A percentile compares a stretch with the other conserved stretches of the same genome.
These are phyloP conservation scores for Pseudogymnoascus sp. DNA, from an alignment of 2,329 filamentous ascomycete genomes.

Conservation along the genomic window DNA sequence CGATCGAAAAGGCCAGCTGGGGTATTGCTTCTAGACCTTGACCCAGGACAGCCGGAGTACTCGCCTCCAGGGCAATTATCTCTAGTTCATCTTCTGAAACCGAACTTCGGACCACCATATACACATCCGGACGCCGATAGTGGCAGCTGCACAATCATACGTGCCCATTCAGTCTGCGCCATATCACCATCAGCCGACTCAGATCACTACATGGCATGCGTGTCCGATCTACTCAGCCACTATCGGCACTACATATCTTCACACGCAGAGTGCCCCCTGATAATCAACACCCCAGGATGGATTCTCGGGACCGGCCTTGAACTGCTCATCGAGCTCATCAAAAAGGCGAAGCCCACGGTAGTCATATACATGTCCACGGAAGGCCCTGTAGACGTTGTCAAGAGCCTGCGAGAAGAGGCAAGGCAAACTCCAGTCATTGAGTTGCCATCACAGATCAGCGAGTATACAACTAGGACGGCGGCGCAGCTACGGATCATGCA, in stretches of 20 bases:
- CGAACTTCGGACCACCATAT: slow-evolving; percentile 62
- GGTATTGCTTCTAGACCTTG: slow-evolving; percentile 59
- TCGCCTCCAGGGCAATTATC: slow-evolving; percentile 63
- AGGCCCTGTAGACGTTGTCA: slow-evolving; percentile 51
- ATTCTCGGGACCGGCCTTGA: slow-evolving; percentile 63
- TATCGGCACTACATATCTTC: slow-evolving; percentile 41
- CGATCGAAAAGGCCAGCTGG: slow-evolving; percentile 17
- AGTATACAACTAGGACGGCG: slow-evolving; percentile 51
- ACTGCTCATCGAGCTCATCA: slow-evolving; percentile 52
- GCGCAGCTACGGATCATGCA: slow-evolving; percentile 67
- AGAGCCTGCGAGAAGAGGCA: slow-evolving; percentile 40
- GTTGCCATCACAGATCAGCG: slow-evolving; percentile 54
- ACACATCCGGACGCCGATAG: slow-evolving; percentile 45
- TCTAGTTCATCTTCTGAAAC: slow-evolving; percentile 51
- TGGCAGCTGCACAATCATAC: slow-evolving; percentile 37
- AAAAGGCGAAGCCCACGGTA: slow-evolving; percentile 47
- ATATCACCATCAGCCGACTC: slow-evolving; percentile 59
- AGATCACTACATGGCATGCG: slow-evolving; percentile 59
- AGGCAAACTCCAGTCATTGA: slow-evolving; percentile 37
- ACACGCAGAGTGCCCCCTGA: slow-evolving; percentile 44
- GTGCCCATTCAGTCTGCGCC: slow-evolving; percentile 60
- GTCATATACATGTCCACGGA: slow-evolving; percentile 63
- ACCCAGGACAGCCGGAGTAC: slow-evolving; percentile 73
- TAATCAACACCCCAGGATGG: slow-evolving; percentile 73
- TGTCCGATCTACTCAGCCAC: slow-evolving; percentile 52